Evolutionary conservation across 2,329 filamentous ascomycete species (phyloP).

Genomic region (Talaromyces sp.): DNA sequence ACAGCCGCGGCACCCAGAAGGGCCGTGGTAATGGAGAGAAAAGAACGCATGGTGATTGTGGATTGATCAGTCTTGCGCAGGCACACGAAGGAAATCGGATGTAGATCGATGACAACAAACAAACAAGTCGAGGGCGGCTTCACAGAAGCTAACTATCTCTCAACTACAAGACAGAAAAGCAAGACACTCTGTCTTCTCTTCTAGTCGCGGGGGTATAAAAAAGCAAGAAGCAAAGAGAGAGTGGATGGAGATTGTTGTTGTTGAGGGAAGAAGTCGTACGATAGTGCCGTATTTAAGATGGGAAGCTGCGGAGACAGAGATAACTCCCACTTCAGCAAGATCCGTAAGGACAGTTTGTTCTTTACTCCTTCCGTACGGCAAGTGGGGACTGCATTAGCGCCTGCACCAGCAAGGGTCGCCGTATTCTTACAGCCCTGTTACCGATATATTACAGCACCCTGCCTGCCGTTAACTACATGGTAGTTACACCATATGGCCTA

Average conservation of each 20-base stretch:
- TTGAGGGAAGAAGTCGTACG: neutral
- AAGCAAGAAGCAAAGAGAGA: constrained; percentile 3
- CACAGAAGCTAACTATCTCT: constrained; percentile 6
- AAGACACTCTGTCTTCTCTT: neutral
- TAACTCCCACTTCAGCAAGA: no score
- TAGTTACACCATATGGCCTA: neutral
- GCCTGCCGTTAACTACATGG: neutral
- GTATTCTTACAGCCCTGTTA: constrained; percentile 1
- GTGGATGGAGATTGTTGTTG: neutral
- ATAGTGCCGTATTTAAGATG: constrained; percentile 7
- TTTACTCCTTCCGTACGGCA: constrained; percentile 22
- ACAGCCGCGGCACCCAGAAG: constrained; percentile 41
- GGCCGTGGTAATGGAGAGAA: constrained; percentile 40
- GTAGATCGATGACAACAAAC: constrained; percentile 1
- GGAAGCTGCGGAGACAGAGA: constrained; percentile 10
- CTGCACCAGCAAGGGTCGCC: neutral
- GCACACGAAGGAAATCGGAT: neutral
- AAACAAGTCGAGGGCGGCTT: constrained; percentile 13
- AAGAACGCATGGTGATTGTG: constrained; percentile 38
- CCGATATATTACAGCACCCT: neutral
- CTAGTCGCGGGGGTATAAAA: neutral
- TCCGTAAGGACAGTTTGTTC: constrained; percentile 47
- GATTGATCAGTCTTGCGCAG: constrained; percentile 12
- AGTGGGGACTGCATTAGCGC: neutral
- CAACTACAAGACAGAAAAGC: neutral